A percentile compares a stretch with the other conserved stretches of the same genome.
Evolutionary conservation across 176 grass and related monocot genomes (phyloP).

Genomic region (Themeda triandra): DNA sequence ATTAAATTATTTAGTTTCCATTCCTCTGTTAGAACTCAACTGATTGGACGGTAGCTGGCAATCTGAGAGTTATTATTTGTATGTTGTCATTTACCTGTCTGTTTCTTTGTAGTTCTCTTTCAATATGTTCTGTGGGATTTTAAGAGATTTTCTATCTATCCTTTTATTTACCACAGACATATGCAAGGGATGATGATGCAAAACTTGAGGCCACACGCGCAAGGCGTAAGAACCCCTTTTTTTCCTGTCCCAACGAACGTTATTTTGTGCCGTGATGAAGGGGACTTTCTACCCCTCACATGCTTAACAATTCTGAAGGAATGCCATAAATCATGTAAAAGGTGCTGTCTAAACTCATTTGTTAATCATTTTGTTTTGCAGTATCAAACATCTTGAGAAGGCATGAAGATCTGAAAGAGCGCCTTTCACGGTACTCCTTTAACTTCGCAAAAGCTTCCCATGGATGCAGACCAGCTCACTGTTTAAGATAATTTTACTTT

Average conservation of each 20-base stretch:
- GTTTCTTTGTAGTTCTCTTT: neutral
- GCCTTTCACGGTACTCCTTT: conserved; percentile 60
- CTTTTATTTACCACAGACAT: conserved; percentile 43
- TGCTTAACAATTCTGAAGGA: neutral
- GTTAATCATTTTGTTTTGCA: conserved; percentile 31
- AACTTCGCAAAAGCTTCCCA: neutral
- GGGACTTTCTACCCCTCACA: neutral
- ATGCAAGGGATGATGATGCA: conserved; percentile 55
- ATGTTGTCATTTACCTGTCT: neutral
- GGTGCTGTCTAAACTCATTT: neutral
- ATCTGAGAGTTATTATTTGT: neutral
- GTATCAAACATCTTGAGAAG: conserved; percentile 57
- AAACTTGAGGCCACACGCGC: conserved; percentile 58
- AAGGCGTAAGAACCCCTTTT: conserved; percentile 37
- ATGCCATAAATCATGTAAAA: conserved; percentile 4
- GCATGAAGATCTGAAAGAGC: conserved; percentile 71
- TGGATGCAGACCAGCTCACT: neutral
- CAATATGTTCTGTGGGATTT: neutral
- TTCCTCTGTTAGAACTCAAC: neutral
- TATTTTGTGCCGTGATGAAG: neutral
- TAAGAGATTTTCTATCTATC: neutral
- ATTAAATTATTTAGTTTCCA: neutral
- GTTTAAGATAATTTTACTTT: neutral
- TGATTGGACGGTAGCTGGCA: neutral
- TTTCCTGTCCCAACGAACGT: neutral